Base-by-base conservation (phyloP, 495 filamentous ascomycete genomes). In the Glarea lozoyensis region DNA sequence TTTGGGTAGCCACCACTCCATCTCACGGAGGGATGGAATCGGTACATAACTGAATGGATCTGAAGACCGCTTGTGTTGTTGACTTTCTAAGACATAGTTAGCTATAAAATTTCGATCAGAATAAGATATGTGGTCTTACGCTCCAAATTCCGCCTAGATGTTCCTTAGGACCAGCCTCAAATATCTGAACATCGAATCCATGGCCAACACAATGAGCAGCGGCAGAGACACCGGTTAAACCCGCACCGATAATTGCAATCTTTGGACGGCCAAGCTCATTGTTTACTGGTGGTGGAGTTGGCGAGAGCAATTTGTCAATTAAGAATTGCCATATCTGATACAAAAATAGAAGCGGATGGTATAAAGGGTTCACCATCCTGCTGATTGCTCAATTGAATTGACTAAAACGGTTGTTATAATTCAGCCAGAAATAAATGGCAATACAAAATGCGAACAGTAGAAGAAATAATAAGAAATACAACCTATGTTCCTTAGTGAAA, bases 131-230 rank as follows among this genome's bases (percentile, higher is more conserved):
- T 16, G 37, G 25, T 62, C 77, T 60, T 60, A 86, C 82, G 57
- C 79, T 86, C 86, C 86, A 94, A 25, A 93, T 93, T 1, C 86
- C 87, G 34, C 86, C 87, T 2, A 90, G 49, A 20, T 73, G 68
- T 5, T 79, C 65, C 42, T 72, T 64, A 3, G 69, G 51, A 19
- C 84, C 78, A 2, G 75, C 71, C 54, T 92, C 86, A 49, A 93
- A 90, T 24, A 94, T 73, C 20, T 69, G 66, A 3, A 86, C 81
- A 56, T 92, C 85, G 44, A 89, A 88, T 35, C 86, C 84, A 77
- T 94, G 85, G 10, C 85, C 86, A 21, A 90, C 76, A 60, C 85
- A 89, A 60, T 94, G 86, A 4, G 83, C 78, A 3, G 87, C 87
- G 6, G 84, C 76, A 1, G 84, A 86, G 2, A 93, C 76, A 30